Conservation (phyloP, 805 yeast genomes). For the Candida chauliodis region DNA sequence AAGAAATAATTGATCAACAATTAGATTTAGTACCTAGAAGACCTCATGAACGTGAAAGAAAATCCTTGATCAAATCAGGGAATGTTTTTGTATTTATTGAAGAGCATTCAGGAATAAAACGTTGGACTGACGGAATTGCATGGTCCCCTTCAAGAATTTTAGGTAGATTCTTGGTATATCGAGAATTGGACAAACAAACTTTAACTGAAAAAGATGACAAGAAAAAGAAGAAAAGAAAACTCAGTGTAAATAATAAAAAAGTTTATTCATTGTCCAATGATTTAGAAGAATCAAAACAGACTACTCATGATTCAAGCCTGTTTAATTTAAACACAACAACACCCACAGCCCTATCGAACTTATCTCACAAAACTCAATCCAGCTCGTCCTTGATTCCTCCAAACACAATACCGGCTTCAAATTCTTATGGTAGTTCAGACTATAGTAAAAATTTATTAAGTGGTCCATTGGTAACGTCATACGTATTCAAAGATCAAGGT, state of each 20-base stretch:
- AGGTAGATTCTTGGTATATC: constrained; percentile 79
- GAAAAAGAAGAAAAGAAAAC: constrained; percentile 33
- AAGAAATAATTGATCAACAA: constrained; percentile 65
- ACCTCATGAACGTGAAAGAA: constrained; percentile 77
- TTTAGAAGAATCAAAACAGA: background rate
- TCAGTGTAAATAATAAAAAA: constrained; percentile 8
- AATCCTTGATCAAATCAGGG: constrained; percentile 65
- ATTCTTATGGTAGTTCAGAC: constrained; percentile 10
- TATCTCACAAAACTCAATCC: background rate
- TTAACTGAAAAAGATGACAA: constrained; percentile 41
- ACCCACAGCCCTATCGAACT: background rate
- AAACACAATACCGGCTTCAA: constrained; percentile 8
- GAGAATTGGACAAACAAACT: constrained; percentile 52
- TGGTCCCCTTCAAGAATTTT: constrained; percentile 92
- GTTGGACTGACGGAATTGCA: constrained; percentile 96
- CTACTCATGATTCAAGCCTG: background rate
- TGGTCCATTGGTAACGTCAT: constrained; percentile 56
- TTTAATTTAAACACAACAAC: too few species aligned
- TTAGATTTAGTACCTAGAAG: constrained; percentile 67
- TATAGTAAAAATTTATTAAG: constrained; percentile 32
- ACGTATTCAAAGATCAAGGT: constrained; percentile 67
- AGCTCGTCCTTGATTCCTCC: constrained; percentile 2
- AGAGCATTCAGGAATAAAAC: constrained; percentile 73
- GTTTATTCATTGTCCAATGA: background rate
- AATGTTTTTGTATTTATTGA: constrained; percentile 83